phyloP scores from a whole-genome alignment of 805 yeast species.

The Starmerella floricola region DNA sequence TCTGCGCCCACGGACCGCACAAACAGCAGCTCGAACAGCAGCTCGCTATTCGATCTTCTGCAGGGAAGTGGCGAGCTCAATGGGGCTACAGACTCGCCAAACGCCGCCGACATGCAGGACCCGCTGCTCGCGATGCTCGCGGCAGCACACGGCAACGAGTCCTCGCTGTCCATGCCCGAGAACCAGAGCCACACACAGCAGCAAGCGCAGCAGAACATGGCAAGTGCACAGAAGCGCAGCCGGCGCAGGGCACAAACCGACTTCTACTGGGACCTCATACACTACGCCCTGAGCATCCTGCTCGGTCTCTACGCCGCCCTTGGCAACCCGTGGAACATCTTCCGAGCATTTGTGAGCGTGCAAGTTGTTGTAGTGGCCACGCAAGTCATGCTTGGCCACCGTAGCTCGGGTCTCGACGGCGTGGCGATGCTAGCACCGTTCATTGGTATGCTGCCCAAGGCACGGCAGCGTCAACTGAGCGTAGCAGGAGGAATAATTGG shows the following conservation, averaged over 20 bases:
- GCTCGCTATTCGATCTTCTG: slow-evolving; percentile 7
- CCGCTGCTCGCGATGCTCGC: no score
- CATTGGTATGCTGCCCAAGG: slow-evolving; percentile 25
- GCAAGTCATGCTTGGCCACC: slow-evolving; percentile 22
- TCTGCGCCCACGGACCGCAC: no score
- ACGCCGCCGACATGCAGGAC: no score
- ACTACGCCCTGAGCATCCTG: slow-evolving; percentile 15
- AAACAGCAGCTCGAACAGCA: no score
- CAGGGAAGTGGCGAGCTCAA: not conserved
- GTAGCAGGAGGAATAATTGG: slow-evolving; percentile 16
- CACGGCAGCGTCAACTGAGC: slow-evolving; percentile 22
- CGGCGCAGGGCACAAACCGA: slow-evolving; percentile 4
- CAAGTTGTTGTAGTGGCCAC: slow-evolving; percentile 22
- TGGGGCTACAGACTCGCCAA: no score
- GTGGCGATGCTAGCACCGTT: slow-evolving; percentile 22
- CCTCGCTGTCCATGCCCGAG: no score
- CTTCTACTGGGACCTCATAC: slow-evolving; percentile 16
- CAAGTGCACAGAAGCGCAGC: slow-evolving; percentile 1
- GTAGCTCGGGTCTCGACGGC: slow-evolving; percentile 18
- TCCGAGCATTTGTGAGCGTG: slow-evolving; percentile 20
- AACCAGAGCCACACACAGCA: not conserved
- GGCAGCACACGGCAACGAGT: no score
- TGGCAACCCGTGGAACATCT: slow-evolving; percentile 18
- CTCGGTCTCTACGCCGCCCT: slow-evolving; percentile 22
- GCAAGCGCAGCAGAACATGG: slow-evolving; percentile 2